phyloP scores from a whole-genome alignment of 2,329 filamentous ascomycete species.

The Penicillium sp. region DNA sequence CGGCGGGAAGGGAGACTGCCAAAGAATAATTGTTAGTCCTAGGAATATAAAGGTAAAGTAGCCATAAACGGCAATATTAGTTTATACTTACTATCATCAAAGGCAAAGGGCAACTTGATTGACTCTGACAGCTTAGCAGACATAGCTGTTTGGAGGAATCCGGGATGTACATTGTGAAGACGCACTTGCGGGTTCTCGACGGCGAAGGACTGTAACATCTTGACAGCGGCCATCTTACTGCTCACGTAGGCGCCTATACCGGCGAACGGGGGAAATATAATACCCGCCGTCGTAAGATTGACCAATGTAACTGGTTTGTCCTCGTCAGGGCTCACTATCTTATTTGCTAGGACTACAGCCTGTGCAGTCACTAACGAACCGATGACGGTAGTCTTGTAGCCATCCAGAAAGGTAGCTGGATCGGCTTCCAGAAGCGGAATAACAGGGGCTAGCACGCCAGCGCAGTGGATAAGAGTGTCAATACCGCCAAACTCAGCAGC shows the following conservation, averaged over 20 bases:
- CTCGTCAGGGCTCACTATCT: slow-evolving; percentile 1
- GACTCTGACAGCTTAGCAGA: slow-evolving; percentile 13
- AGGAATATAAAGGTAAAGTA: not conserved
- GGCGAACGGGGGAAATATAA: slow-evolving; percentile 11
- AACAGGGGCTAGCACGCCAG: slow-evolving; percentile 10
- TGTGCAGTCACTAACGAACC: slow-evolving; percentile 9
- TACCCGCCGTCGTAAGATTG: slow-evolving; percentile 10
- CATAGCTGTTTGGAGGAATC: slow-evolving; percentile 19
- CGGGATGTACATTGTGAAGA: slow-evolving; percentile 18
- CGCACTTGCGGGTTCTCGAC: slow-evolving; percentile 15
- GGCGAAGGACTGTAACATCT: slow-evolving; percentile 11
- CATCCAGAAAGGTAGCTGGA: slow-evolving; percentile 8
- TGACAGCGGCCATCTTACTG: slow-evolving; percentile 15
- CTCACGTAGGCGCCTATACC: slow-evolving; percentile 14
- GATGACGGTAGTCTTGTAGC: slow-evolving; percentile 5
- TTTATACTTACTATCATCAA: slow-evolving; percentile 9
- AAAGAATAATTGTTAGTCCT: not conserved
- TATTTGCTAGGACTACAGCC: slow-evolving; percentile 8
- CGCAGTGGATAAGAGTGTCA: slow-evolving; percentile 12
- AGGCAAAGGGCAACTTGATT: slow-evolving; percentile 10
- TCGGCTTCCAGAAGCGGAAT: slow-evolving; percentile 8
- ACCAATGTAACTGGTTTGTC: slow-evolving; percentile 7
- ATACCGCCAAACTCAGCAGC: slow-evolving; percentile 11
- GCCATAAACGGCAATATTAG: not conserved
- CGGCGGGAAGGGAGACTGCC: slow-evolving; percentile 23